These are phyloP conservation scores for Cordyceps sp. DNA, from an alignment of 2,329 filamentous ascomycete species.

Conservation along the genomic window DNA sequence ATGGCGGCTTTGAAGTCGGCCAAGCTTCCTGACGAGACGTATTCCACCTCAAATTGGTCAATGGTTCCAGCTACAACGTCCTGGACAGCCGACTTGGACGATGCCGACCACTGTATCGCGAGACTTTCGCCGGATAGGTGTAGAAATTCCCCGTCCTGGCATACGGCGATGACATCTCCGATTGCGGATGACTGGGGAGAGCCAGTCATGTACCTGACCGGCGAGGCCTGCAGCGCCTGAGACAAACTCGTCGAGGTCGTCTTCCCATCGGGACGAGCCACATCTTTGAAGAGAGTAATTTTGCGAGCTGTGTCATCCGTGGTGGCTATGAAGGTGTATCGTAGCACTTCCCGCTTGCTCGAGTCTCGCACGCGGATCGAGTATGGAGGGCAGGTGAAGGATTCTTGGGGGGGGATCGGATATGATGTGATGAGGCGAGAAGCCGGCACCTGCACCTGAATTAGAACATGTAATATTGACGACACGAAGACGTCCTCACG, in stretches of 20 bases:
- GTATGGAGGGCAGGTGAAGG: conserved; percentile 44
- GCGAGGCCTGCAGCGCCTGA: conserved; percentile 21
- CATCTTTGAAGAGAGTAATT: conserved; percentile 43
- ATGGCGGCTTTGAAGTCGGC: conserved; percentile 35
- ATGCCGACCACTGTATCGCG: conserved; percentile 16
- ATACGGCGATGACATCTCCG: conserved; percentile 34
- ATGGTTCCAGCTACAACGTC: conserved; percentile 16
- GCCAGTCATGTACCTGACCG: conserved; percentile 18
- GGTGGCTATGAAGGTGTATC: conserved; percentile 46
- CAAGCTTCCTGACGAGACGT: conserved; percentile 26
- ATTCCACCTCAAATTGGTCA: conserved; percentile 28
- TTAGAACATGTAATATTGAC: conserved; percentile 1
- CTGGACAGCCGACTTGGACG: conserved; percentile 17
- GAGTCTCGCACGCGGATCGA: conserved; percentile 37
- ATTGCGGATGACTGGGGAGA: conserved; percentile 11
- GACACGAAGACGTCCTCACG: conserved; percentile 20
- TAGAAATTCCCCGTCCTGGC: conserved; percentile 41
- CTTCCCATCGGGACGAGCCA: conserved; percentile 31
- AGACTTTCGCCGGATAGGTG: conserved; percentile 40
- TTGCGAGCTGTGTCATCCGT: conserved; percentile 28
- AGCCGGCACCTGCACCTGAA: conserved; percentile 32
- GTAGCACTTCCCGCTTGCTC: conserved; percentile 28
- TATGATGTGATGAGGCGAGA: conserved; percentile 49
- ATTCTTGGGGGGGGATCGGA: conserved; percentile 47
- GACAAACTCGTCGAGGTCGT: conserved; percentile 33